Evolutionary conservation across 805 yeast species (phyloP).

Genomic region (Spathaspora boniae): DNA sequence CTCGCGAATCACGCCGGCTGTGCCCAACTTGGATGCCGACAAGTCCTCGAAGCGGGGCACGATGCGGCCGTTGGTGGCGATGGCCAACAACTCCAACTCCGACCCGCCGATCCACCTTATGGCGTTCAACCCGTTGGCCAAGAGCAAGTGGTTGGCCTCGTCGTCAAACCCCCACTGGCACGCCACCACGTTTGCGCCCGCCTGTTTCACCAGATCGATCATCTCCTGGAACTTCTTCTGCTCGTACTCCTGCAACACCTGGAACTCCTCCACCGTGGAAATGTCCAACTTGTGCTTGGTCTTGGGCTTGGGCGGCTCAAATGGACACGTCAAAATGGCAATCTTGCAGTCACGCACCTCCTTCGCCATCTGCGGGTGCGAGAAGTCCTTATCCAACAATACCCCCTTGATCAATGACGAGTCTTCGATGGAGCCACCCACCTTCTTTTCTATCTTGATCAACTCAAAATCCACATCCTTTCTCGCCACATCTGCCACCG

Average conservation of each 20-base stretch:
- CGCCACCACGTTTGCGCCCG: conserved; percentile 94
- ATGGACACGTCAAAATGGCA: conserved; percentile 96
- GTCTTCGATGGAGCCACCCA: conserved; percentile 90
- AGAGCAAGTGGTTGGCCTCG: conserved; percentile 90
- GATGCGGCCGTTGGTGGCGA: conserved; percentile 95
- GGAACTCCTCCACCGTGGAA: conserved; percentile 89
- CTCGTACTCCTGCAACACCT: conserved; percentile 87
- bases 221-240: conserved; percentile 85
- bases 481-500: conserved; percentile 88
- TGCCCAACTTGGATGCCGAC: conserved; percentile 75
- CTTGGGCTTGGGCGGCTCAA: conserved; percentile 99
- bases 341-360: conserved; percentile 71
- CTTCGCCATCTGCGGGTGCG: conserved; percentile 98
- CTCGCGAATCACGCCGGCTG: conserved; percentile 81
- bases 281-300: conserved; percentile 96
- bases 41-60: conserved; percentile 97
- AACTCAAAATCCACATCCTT: conserved; percentile 96
- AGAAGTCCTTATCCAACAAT: conserved; percentile 90
- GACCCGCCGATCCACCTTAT: conserved; percentile 99
- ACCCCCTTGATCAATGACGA: conserved; percentile 87
- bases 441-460: conserved; percentile 91
- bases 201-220: conserved; percentile 79
- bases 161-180: conserved; percentile 99
- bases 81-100: conserved; percentile 91
- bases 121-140: conserved; percentile 88